Percentiles rank a stretch among this genome's conserved stretches.
Conservation (phyloP, 2,329 filamentous ascomycete genomes). For the Aureobasidium pullulans region DNA sequence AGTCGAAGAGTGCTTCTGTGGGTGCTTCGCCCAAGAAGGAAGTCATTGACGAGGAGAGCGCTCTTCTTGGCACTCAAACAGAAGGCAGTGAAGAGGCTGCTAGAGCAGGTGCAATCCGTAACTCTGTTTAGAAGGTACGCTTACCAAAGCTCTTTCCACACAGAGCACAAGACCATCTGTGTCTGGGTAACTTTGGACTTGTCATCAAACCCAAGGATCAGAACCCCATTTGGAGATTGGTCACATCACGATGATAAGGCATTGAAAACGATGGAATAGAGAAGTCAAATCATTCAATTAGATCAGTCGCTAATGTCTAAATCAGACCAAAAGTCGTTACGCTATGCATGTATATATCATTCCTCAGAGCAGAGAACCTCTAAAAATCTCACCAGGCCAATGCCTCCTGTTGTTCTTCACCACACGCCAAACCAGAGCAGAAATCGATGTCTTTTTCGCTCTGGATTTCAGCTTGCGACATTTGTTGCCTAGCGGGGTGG, state of each 20-base stretch:
- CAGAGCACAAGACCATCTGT: too few relatives aligned
- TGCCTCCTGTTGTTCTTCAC: constrained; percentile 3
- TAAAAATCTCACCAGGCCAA: neutral
- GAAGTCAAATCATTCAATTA: neutral
- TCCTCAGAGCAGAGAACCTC: neutral
- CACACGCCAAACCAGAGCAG: constrained; percentile 7
- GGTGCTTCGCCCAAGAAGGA: neutral
- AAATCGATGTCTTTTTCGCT: constrained; percentile 9
- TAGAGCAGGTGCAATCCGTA: neutral
- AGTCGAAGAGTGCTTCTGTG: neutral
- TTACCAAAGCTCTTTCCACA: neutral
- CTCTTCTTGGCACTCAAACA: neutral
- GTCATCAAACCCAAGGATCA: too few relatives aligned
- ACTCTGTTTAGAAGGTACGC: neutral
- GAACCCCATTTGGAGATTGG: too few relatives aligned
- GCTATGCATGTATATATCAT: constrained; percentile 5
- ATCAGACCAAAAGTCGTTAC: constrained; percentile 9
- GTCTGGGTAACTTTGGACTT: too few relatives aligned
- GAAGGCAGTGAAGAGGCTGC: neutral
- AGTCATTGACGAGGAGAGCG: constrained; percentile 7
- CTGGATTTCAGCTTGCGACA: neutral
- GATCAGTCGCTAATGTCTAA: neutral
- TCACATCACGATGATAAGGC: neutral
- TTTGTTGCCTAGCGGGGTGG: constrained; percentile 42
- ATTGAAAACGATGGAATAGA: neutral